Evolutionary conservation across 192 early-diverging fungal genomes (phyloP), one percentile per base, ranked within the genome.

Genomic region (Thamnidium elegans): DNA sequence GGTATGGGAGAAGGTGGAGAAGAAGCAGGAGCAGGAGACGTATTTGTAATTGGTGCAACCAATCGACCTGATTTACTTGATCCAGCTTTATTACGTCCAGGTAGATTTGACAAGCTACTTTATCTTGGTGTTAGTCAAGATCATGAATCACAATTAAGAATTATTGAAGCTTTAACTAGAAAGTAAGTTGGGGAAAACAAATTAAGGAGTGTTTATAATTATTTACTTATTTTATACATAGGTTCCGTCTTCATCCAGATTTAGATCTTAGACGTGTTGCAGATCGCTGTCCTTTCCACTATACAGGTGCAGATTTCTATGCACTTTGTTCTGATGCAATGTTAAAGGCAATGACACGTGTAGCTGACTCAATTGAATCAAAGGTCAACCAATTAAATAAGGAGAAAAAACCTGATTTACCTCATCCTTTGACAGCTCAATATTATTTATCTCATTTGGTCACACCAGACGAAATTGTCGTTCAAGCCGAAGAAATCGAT

Each of bases 21-120:
- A 23, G 58, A 68, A 17, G 34, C 55, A 52, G 86, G 82, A 3
- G 68, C 78, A 5, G 79, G 83, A 3, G 86, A 92, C 67, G 95
- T 99, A 13, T 98, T 99, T 90, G 94, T 97, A 2, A 96, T 99
- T 79, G 98, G 94, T 7, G 98, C 96, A 0, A 99, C 98, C 13
- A 99, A 99, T 77, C 78, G 98, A 31, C 98, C 98, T 0, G 98
- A 99, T 82, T 78, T 99, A 46, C 73, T 99, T 8, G 98, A 99
- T 59, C 88, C 89, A 1, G 94, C 96, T 5, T 72, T 99, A 52
- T 73, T 99, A 66, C 89, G 97, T 31, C 97, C 97, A 10, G 97
- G 97, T 44, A 86, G 88, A 58, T 99, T 99, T 74, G 97, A 99
- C 71, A 98, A 98, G 73, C 76, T 99, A 20, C 75, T 99, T 31